These are phyloP conservation scores for Cryptosporidium felis DNA, from an alignment of 169 alveolate species.

Conservation along the genomic window DNA sequence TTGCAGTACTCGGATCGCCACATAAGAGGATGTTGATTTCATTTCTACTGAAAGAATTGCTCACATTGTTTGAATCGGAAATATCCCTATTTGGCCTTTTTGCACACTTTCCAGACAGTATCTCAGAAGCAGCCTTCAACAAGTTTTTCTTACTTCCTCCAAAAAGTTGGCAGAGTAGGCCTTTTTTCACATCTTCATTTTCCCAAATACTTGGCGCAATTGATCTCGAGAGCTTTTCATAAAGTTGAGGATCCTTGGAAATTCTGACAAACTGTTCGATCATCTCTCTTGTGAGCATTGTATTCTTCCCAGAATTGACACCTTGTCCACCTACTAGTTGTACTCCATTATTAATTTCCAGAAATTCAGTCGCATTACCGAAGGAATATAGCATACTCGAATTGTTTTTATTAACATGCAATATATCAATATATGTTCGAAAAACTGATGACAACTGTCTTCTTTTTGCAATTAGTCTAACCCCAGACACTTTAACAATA, in stretches of 20 bases:
- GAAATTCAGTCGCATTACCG: constrained; percentile 46
- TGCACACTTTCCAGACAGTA: not conserved
- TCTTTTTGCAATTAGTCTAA: constrained; percentile 88
- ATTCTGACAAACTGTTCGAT: constrained; percentile 81
- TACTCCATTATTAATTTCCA: constrained; percentile 63
- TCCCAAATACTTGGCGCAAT: constrained; percentile 98
- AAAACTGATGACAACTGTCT: constrained; percentile 90
- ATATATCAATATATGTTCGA: constrained; percentile 93
- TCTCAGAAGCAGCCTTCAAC: constrained; percentile 51
- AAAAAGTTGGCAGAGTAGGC: constrained; percentile 94
- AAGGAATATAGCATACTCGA: constrained; percentile 47
- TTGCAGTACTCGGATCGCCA: constrained; percentile 99
- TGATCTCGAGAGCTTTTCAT: constrained; percentile 91
- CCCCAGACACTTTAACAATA: constrained; percentile 92
- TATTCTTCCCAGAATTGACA: constrained; percentile 14
- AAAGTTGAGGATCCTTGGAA: constrained; percentile 87
- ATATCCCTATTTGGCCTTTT: too few relatives aligned
- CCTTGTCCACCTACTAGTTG: constrained; percentile 23
- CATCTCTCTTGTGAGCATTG: constrained; percentile 81
- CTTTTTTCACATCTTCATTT: constrained; percentile 92
- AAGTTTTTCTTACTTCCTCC: constrained; percentile 92
- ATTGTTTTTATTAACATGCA: constrained; percentile 78
- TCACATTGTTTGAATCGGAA: not conserved
- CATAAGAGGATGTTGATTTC: constrained; percentile 95
- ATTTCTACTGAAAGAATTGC: constrained; percentile 82